Conservation (phyloP, 2,329 filamentous ascomycete genomes). For the Penicillium brevicompactum region DNA sequence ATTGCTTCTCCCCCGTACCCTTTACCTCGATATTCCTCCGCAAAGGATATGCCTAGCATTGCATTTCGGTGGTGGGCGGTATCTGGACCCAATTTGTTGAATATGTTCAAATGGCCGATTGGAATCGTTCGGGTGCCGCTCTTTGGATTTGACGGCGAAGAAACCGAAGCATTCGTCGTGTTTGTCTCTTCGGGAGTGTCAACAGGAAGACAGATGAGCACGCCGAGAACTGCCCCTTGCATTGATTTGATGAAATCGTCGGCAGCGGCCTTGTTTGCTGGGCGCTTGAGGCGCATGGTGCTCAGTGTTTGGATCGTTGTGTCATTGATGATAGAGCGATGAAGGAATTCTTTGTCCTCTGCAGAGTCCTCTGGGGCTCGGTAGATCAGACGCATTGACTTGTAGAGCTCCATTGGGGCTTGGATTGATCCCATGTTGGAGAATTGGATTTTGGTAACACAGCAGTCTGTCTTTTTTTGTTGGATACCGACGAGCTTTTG, state of each 20-base stretch:
- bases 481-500: not conserved
- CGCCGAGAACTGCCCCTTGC: not conserved
- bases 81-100: not conserved
- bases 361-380: constrained; percentile 13
- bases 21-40: not conserved
- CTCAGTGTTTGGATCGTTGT: constrained; percentile 1
- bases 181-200: not conserved
- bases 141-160: not conserved
- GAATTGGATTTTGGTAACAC: not conserved
- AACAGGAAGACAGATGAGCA: constrained; percentile 3
- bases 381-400: constrained; percentile 13
- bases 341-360: constrained; percentile 15
- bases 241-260: not conserved
- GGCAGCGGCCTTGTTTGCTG: not conserved
- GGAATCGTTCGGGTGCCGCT: not conserved
- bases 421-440: not conserved
- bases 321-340: constrained; percentile 6
- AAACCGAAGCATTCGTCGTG: not conserved
- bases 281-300: not conserved
- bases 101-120: not conserved
- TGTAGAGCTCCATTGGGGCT: not conserved
- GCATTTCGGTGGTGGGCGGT: constrained; percentile 1
- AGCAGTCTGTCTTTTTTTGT: not conserved
- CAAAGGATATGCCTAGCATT: constrained; percentile 7
- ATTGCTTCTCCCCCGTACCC: constrained; percentile 18